These are phyloP conservation scores for Globisporangium nodosum DNA, from an alignment of 352 stramenopile species.

Conservation along the genomic window DNA sequence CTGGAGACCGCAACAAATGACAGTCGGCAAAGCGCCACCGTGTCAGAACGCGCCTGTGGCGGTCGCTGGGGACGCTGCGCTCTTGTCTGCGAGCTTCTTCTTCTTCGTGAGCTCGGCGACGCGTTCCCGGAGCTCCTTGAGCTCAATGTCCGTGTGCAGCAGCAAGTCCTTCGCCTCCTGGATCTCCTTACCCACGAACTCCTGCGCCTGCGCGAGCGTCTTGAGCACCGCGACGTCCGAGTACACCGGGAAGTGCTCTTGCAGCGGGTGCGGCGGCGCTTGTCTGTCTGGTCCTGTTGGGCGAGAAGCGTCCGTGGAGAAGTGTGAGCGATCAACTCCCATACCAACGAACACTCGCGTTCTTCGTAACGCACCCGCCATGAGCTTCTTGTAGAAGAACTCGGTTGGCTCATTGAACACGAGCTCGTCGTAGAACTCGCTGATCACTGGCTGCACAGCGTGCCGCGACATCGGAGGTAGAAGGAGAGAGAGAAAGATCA, in stretches of 20 bases:
- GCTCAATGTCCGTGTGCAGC: conserved; percentile 57
- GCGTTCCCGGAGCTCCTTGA: conserved; percentile 69
- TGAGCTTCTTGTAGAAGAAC: conserved; percentile 93
- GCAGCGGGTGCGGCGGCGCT: conserved; percentile 57
- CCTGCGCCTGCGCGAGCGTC: conserved; percentile 73
- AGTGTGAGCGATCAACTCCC: background rate
- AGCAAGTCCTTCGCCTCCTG: conserved; percentile 68
- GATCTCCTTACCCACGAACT: conserved; percentile 72
- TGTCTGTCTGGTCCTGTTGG: conserved; percentile 50
- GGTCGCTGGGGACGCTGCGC: conserved; percentile 13
- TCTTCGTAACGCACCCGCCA: conserved; percentile 28
- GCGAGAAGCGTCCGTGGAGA: background rate
- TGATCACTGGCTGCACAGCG: conserved; percentile 83
- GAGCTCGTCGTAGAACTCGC: conserved; percentile 97
- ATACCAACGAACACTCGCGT: background rate
- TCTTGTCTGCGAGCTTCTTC: conserved; percentile 63
- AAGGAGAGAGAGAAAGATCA: background rate
- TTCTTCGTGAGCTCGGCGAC: conserved; percentile 75
- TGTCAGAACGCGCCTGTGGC: background rate
- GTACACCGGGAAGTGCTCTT: conserved; percentile 85
- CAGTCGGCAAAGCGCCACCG: background rate
- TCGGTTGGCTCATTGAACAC: conserved; percentile 97
- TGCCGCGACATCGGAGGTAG: background rate
- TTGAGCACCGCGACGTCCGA: conserved; percentile 88
- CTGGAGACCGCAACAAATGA: too few relatives aligned